phyloP scores from a whole-genome alignment of 805 yeast genomes.

The Wickerhamiella hasegawae region DNA sequence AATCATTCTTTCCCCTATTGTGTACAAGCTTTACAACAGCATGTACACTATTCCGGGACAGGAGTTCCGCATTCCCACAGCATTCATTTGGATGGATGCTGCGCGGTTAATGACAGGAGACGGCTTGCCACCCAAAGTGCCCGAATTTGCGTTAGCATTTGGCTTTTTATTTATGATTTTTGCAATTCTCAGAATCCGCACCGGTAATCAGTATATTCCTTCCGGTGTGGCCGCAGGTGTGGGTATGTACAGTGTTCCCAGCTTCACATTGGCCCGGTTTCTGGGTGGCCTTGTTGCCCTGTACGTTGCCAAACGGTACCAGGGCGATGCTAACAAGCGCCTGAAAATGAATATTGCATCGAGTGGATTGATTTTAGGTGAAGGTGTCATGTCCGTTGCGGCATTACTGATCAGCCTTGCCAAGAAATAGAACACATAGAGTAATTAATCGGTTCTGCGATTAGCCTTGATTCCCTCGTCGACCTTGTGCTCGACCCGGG shows the following conservation, averaged over 20 bases:
- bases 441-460: not conserved
- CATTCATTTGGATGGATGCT: constrained; percentile 93
- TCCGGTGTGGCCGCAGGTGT: constrained; percentile 96
- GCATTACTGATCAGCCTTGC: constrained; percentile 37
- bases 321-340: constrained; percentile 28
- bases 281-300: constrained; percentile 66
- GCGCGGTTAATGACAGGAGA: constrained; percentile 83
- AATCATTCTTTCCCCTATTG: constrained; percentile 56
- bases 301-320: constrained; percentile 23
- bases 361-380: constrained; percentile 86
- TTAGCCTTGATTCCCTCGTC: constrained; percentile 27
- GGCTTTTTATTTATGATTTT: constrained; percentile 52
- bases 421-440: not conserved
- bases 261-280: constrained; percentile 85
- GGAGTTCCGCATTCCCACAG: constrained; percentile 81
- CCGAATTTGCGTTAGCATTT: constrained; percentile 49
- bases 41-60: constrained; percentile 77
- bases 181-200: constrained; percentile 28
- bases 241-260: constrained; percentile 87
- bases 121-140: constrained; percentile 71
- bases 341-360: constrained; percentile 75
- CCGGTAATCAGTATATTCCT: constrained; percentile 41
- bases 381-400: constrained; percentile 73
- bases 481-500: constrained; percentile 47
- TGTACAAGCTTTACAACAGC: constrained; percentile 66